Evolutionary conservation across 2,329 filamentous ascomycete genomes (phyloP).

Genomic region (Lecanicillium sp.): DNA sequence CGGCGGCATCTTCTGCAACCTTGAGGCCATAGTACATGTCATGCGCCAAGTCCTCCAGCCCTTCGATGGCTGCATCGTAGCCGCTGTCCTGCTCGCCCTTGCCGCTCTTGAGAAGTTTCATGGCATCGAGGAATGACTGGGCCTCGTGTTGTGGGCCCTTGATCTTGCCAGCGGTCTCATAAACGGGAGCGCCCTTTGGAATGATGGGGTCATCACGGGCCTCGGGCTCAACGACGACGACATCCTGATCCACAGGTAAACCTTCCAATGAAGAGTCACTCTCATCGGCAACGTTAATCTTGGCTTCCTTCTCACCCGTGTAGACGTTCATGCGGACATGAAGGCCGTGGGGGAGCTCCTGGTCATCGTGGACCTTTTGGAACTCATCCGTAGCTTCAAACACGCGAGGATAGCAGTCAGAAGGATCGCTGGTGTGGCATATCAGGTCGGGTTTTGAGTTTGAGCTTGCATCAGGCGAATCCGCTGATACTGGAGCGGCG

Average conservation of each 20-base stretch:
- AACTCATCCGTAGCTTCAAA: constrained; percentile 62
- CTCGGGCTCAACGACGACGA: constrained; percentile 50
- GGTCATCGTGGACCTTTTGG: constrained; percentile 56
- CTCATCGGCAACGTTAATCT: constrained; percentile 56
- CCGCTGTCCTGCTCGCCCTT: constrained; percentile 24
- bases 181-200: constrained; percentile 47
- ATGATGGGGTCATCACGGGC: constrained; percentile 29
- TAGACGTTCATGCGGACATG: constrained; percentile 61
- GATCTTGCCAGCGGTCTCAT: constrained; percentile 52
- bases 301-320: constrained; percentile 59
- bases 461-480: not conserved
- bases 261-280: constrained; percentile 40
- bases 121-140: constrained; percentile 32
- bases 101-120: constrained; percentile 45
- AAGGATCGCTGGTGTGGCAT: constrained; percentile 53
- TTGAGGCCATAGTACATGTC: constrained; percentile 65
- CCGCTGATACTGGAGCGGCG: not conserved
- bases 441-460: constrained; percentile 44
- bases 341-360: constrained; percentile 58
- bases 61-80: constrained; percentile 47
- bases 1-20: constrained; percentile 49
- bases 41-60: constrained; percentile 58
- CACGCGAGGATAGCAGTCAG: constrained; percentile 60
- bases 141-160: constrained; percentile 41
- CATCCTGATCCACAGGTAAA: constrained; percentile 45